Base-by-base conservation (phyloP, 169 alveolate species). In the Cyclospora cayetanensis region DNA sequence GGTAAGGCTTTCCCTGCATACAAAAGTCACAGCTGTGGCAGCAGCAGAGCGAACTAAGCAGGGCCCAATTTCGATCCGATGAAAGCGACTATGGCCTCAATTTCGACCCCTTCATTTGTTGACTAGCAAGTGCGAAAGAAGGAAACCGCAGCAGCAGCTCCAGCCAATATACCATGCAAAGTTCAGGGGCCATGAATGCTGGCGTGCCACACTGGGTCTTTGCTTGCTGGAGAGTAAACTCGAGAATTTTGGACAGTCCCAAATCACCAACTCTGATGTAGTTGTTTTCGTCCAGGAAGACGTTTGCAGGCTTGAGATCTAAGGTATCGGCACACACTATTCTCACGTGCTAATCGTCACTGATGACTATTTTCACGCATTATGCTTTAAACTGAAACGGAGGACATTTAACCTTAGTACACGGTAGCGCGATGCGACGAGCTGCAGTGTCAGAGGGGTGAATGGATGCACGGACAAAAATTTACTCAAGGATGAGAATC, bases 191-290 rank as follows among this genome's bases (percentile, higher is more conserved):
- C 95, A 99, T 95, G 96, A 99, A 99, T 96, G 99, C 99, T 0
- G 99, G 99, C 1, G 99, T 99, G 52, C 99, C 99, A 53, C 98
- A 98, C 93, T 97, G 96, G 31, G 99, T 98, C 86, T 95, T 95
- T 35, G 99, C 99, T 95, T 98, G 98, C 83, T 98, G 98, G 39
- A 97, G 95, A 1, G 99, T 97, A 87, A 97, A 96, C 83, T 97
- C 98, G 77, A 99, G 96, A 46, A 98, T 97, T 95, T 98, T 98
- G 80, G 98, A 95, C 35, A 98, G 97, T n/a, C 99, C 99, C 91
- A 98, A 97, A 90, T 98, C 99, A 25, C 99, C 98, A 41, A 98
- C 95, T 89, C 98, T 94, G 27, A 97, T 95, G 68, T 97, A 93
- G 46, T 97, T 96, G 77, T 96, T 95, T 42, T 97, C 94, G 70